These are phyloP conservation scores for Phytophthora palmivora DNA, from an alignment of 352 stramenopile genomes.

Conservation along the genomic window DNA sequence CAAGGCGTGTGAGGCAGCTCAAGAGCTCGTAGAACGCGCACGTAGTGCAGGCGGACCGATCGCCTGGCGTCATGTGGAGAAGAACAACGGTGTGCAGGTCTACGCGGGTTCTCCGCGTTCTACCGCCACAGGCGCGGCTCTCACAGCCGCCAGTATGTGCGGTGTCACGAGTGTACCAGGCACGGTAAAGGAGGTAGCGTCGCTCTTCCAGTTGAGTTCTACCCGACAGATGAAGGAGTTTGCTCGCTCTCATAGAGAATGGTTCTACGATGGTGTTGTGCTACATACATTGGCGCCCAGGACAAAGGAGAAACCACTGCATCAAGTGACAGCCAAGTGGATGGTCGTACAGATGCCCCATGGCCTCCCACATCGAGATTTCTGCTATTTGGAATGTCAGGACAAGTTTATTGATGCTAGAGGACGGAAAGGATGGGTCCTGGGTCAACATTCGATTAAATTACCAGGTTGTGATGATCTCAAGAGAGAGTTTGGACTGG, in stretches of 20 bases:
- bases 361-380: constrained; percentile 74
- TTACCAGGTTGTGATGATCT: constrained; percentile 74
- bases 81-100: constrained; percentile 77
- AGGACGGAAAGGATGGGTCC: constrained; percentile 64
- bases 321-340: constrained; percentile 90
- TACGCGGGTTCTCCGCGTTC: constrained; percentile 67
- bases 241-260: constrained; percentile 50
- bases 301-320: constrained; percentile 78
- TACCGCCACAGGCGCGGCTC: constrained; percentile 18
- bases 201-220: constrained; percentile 72
- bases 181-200: constrained; percentile 74
- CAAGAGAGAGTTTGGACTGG: constrained; percentile 75
- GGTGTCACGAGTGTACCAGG: constrained; percentile 79
- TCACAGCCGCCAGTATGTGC: constrained; percentile 67
- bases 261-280: constrained; percentile 80
- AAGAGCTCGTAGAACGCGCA: constrained; percentile 80
- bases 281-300: constrained; percentile 70
- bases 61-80: constrained; percentile 80
- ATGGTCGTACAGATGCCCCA: constrained; percentile 65
- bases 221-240: constrained; percentile 82
- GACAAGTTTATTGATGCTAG: constrained; percentile 79
- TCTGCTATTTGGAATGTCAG: constrained; percentile 88
- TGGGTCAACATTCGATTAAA: constrained; percentile 62
- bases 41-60: constrained; percentile 67
- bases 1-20: constrained; percentile 81